Conservation (phyloP, 176 grass and related monocot genomes). For the Elaeis guineensis region DNA sequence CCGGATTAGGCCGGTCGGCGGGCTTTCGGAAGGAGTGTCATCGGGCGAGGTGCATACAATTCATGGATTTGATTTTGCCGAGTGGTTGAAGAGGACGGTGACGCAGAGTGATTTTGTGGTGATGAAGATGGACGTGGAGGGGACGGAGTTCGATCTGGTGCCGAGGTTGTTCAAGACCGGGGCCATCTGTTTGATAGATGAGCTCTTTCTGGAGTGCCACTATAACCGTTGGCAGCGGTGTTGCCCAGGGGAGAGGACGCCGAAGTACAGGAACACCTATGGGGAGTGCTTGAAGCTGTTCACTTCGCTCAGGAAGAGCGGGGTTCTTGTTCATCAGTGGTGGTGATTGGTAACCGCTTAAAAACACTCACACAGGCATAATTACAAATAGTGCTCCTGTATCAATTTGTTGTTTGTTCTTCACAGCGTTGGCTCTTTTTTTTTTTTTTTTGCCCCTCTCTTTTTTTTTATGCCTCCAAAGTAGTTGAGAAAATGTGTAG, state of each 20-base stretch:
- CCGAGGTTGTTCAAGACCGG: slow-evolving; percentile 42
- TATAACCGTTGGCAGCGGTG: slow-evolving; percentile 82
- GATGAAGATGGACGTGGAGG: slow-evolving; percentile 90
- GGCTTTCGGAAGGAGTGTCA: not conserved
- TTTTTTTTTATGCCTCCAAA: not conserved
- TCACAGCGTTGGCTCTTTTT: not conserved
- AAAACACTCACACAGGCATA: not conserved
- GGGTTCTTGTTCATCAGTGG: slow-evolving; percentile 86
- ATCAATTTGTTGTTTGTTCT: slow-evolving; percentile 3
- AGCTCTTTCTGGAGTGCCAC: slow-evolving; percentile 81
- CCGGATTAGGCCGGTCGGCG: slow-evolving; percentile 31
- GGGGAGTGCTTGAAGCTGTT: slow-evolving; percentile 56
- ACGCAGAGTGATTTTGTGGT: slow-evolving; percentile 61
- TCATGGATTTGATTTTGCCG: slow-evolving; percentile 58
- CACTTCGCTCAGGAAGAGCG: slow-evolving; percentile 36
- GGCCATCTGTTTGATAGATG: slow-evolving; percentile 55
- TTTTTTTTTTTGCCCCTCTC: not conserved
- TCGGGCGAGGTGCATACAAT: slow-evolving; percentile 30
- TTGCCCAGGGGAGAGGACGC: slow-evolving; percentile 54
- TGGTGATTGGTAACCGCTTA: slow-evolving; percentile 30
- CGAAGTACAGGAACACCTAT: slow-evolving; percentile 62
- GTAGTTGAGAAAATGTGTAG: not conserved
- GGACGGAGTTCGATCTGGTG: slow-evolving; percentile 64
- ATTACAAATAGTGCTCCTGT: slow-evolving; percentile 1
- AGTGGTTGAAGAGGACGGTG: slow-evolving; percentile 43